phyloP scores from a whole-genome alignment of 106 monocot genomes.

The Dioscorea alata region DNA sequence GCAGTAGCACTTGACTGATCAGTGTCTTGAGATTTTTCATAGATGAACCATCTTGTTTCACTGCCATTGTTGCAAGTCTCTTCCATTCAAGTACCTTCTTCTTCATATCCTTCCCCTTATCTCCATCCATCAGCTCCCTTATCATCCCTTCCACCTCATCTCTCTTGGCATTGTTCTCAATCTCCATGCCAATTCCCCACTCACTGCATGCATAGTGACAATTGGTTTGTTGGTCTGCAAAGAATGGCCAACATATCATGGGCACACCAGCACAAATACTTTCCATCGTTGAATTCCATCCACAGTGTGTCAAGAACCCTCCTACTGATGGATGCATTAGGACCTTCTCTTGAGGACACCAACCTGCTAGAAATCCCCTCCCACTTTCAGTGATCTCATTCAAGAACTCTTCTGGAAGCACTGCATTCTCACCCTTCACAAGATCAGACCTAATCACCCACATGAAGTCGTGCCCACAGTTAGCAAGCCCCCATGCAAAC shows the following conservation, averaged over 20 bases:
- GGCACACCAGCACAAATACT: slow-evolving; percentile 37
- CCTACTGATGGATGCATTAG: slow-evolving; percentile 29
- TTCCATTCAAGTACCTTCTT: slow-evolving; percentile 31
- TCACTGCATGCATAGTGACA: slow-evolving; percentile 28
- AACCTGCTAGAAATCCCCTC: slow-evolving; percentile 23
- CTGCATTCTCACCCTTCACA: slow-evolving; percentile 19
- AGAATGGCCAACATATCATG: slow-evolving; percentile 43
- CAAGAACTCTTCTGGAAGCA: slow-evolving; percentile 30
- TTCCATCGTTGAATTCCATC: slow-evolving; percentile 70
- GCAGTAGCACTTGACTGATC: slow-evolving; percentile 10
- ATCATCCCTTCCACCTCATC: slow-evolving; percentile 28
- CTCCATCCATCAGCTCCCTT: slow-evolving; percentile 45
- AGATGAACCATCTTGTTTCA: slow-evolving; percentile 19
- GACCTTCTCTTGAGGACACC: slow-evolving; percentile 51
- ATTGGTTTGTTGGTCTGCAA: slow-evolving; percentile 56
- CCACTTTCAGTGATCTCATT: slow-evolving; percentile 4
- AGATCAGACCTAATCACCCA: slow-evolving; percentile 43
- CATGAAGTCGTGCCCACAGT: slow-evolving; percentile 26
- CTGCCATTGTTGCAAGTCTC: slow-evolving; percentile 14
- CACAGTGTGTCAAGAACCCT: slow-evolving; percentile 47
- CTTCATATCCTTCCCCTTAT: slow-evolving; percentile 42
- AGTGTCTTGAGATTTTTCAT: slow-evolving; percentile 18
- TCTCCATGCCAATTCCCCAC: slow-evolving; percentile 53
- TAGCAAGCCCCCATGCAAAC: slow-evolving; percentile 52
- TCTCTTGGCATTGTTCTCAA: slow-evolving; percentile 37